Conservation (phyloP, 2,329 filamentous ascomycete species). For the Fusarium decemcellulare region DNA sequence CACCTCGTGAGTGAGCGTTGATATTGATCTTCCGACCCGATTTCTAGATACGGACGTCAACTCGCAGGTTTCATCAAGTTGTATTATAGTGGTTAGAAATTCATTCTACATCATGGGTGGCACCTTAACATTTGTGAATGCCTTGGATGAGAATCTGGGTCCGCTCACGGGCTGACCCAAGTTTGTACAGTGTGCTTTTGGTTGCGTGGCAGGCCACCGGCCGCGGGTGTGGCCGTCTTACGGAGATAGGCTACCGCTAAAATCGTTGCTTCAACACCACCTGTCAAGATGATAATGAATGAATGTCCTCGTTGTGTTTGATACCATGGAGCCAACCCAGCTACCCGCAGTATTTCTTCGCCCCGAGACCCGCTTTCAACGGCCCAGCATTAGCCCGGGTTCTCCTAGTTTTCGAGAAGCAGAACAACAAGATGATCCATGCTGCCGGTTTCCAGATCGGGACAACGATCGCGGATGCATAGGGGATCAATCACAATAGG, state of each 20-base stretch:
- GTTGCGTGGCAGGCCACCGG: neutral
- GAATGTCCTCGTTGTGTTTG: too few relatives aligned
- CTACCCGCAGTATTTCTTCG: neutral
- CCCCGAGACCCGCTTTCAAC: constrained; percentile 2
- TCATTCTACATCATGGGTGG: too few relatives aligned
- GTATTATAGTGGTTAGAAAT: too few relatives aligned
- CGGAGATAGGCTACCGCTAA: constrained; percentile 8
- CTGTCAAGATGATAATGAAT: neutral
- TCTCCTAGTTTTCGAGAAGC: constrained; percentile 18
- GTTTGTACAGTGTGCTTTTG: too few relatives aligned
- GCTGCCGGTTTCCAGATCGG: constrained; percentile 15
- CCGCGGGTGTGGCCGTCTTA: neutral
- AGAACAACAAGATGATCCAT: constrained; percentile 7
- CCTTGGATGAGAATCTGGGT: too few relatives aligned
- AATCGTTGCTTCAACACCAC: neutral
- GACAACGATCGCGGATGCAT: constrained; percentile 14
- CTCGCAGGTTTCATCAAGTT: too few relatives aligned
- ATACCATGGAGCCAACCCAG: neutral
- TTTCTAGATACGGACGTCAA: too few relatives aligned
- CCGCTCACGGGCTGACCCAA: too few relatives aligned
- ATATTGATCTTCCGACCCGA: too few relatives aligned
- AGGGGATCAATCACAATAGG: neutral
- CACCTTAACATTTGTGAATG: too few relatives aligned
- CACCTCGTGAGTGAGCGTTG: too few relatives aligned
- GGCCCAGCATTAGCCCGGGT: neutral